Evolutionary conservation across 768 basidiomycete genomes (phyloP), one percentile per base, ranked within the genome.

Genomic region (Leccinum fibrillosum): DNA sequence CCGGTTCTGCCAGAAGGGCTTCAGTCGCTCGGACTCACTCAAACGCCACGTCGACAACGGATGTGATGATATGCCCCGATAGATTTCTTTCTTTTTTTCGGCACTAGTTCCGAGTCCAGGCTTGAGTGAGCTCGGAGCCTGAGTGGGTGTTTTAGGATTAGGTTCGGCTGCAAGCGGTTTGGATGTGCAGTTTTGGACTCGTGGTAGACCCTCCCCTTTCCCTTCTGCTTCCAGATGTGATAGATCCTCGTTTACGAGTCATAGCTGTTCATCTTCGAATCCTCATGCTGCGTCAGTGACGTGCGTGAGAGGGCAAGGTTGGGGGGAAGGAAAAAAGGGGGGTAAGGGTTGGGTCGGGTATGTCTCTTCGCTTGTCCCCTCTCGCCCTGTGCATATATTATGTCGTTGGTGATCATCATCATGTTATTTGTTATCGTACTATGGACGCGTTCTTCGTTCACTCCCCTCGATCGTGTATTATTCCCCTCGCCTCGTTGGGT

Each of bases 31-130:
- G 51, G 88, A 89, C 74, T 92, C 90, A 58, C 77, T 91, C 62
- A 92, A 91, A 74, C 80, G 90, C 69, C 90, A 92, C 73, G 64
- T 88, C 54, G 89, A 92, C 77, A 89, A 90, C 64, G 89, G 89
- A 52, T 89, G 88, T 75, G 85, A 86, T 69, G 84, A 85, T 69
- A 81, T 80, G 77, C 78, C 80, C 56, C 72, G 69, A 69, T 72
- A 72, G 63, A 64, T 59, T 62, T 62, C 13, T 13, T n/a, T 19
- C 25, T 9, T 48, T 48, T 5, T 26, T 58, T 13, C 44, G 30
- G 25, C 12, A 12, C 58, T 44, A 28, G 42, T 15, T 25, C n/a
- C 28, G 28, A 30, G 28, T 9, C 28, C 7, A 19, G 52, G 49
- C 26, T 25, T 57, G 50, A 48, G 55, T 55, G 53, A 32, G 50